Evolutionary conservation across 1,139 yeast genomes (phyloP).

Genomic region (Yamadazyma jaroonii): DNA sequence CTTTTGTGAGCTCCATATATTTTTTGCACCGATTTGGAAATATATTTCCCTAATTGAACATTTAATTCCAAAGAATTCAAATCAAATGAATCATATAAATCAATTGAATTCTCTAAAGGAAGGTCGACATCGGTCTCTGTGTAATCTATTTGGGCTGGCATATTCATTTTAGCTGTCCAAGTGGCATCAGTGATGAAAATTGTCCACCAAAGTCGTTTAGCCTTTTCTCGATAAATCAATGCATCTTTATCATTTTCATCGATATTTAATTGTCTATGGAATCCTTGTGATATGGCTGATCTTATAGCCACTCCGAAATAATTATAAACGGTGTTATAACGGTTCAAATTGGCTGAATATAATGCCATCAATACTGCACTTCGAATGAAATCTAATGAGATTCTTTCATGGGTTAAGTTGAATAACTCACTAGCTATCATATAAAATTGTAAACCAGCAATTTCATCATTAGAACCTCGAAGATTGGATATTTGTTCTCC

Average conservation of each 20-base stretch:
- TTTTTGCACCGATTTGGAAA: constrained; percentile 31
- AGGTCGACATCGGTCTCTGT: constrained; percentile 51
- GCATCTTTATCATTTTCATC: constrained; percentile 9
- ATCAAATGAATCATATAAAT: constrained; percentile 31
- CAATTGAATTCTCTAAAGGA: constrained; percentile 34
- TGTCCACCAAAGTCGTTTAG: constrained; percentile 56
- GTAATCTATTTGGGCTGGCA: constrained; percentile 41
- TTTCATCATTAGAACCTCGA: constrained; percentile 11
- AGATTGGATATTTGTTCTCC: constrained; percentile 31
- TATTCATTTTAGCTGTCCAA: constrained; percentile 46
- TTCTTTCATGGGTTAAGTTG: constrained; percentile 38
- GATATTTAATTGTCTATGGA: constrained; percentile 35
- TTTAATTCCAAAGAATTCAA: constrained; percentile 32
- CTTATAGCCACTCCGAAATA: constrained; percentile 51
- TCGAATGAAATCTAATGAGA: constrained; percentile 40
- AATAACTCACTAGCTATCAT: constrained; percentile 39
- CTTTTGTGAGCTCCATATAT: constrained; percentile 38
- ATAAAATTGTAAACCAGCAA: constrained; percentile 39
- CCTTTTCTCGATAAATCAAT: constrained; percentile 26
- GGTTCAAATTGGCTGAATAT: constrained; percentile 46
- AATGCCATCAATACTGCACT: constrained; percentile 45
- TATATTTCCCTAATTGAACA: constrained; percentile 39
- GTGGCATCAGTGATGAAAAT: constrained; percentile 48
- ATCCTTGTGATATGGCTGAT: constrained; percentile 42
- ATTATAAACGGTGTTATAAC: constrained; percentile 48